Evolutionary conservation across 331 rosid species (phyloP).

Genomic region (Pyrus hybrid): DNA sequence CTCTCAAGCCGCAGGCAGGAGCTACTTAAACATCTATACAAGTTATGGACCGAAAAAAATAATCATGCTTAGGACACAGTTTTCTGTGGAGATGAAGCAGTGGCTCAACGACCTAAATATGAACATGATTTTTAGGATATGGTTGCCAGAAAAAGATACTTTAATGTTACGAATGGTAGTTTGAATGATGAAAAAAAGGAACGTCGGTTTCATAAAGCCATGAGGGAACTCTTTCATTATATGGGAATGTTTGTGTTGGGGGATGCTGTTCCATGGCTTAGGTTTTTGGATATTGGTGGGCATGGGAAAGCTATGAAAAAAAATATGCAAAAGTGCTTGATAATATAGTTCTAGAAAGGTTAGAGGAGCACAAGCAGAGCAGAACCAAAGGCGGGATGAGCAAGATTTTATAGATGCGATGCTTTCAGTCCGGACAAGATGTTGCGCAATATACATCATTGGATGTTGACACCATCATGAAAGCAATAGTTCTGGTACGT

Average conservation of each 20-base stretch:
- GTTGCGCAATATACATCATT: neutral
- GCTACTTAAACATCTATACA: constrained; percentile 16
- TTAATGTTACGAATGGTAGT: neutral
- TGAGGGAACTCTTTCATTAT: constrained; percentile 24
- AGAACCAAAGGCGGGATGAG: neutral
- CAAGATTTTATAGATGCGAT: constrained; percentile 28
- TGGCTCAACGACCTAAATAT: constrained; percentile 38
- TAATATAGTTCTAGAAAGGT: constrained; percentile 7
- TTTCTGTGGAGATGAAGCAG: constrained; percentile 34
- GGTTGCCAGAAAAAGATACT: constrained; percentile 29
- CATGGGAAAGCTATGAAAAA: constrained; percentile 24
- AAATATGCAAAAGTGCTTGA: constrained; percentile 22
- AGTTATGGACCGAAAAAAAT: constrained; percentile 8
- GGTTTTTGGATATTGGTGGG: constrained; percentile 38
- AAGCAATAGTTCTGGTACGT: constrained; percentile 20
- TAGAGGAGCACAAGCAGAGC: constrained; percentile 27
- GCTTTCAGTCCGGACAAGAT: constrained; percentile 7
- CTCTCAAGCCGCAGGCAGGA: constrained; percentile 34
- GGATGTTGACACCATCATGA: constrained; percentile 10
- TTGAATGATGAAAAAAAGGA: constrained; percentile 3
- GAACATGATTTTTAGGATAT: constrained; percentile 35
- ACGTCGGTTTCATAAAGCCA: constrained; percentile 6
- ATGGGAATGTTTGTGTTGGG: constrained; percentile 20
- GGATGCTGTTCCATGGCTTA: constrained; percentile 34
- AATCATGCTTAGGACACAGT: neutral